Evolutionary conservation across 371 early-diverging fungal genomes (phyloP), one percentile per base, ranked within the genome.

Genomic region (Mucor circinelloides): DNA sequence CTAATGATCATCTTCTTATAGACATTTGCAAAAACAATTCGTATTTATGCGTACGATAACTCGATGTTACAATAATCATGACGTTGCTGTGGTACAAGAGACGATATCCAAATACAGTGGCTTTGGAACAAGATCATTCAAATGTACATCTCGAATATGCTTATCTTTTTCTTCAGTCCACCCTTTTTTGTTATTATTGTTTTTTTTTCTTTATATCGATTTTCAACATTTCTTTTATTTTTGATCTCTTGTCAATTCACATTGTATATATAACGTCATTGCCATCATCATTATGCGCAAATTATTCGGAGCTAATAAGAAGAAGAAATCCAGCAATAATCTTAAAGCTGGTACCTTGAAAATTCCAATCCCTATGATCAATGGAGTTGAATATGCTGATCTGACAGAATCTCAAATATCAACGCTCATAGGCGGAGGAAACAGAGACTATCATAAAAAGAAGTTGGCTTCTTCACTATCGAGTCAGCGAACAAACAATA

Each of bases 301-400:
- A 13, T 9, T 68, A 25, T 57, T 57, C 38, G 61, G 57, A 25
- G 48, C 48, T 13, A 61, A 56, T 10, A 61, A 56, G 25, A 56
- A 58, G 31, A 63, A 63, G 19, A 62, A 44, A 31, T 40, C 46
- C 4, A 42, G 19, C 10, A 15, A 21, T 8, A 58, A 13, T 6
- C 27, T 66, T 2, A 60, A 57, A 58, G 48, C 66, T 23, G 46
- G 48, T 9, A n/a, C 46, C n/a, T 8, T 68, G 13, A 68, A 68
- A 36, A 68, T 68, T 25, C 68, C 68, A 38, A 36, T 68, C 38
- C 68, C 68, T 12, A 68, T 68, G 68, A 27, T 68, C 9, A 48
- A 46, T 58, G 68, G 58, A 48, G 25, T 58, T 36, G 27, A 58
- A 57, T 68, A 38, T 58, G 58, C 63, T 12, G 58, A 68, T 50